Evolutionary conservation across 768 basidiomycete genomes (phyloP), one percentile per base, ranked within the genome.

Genomic region (Atractiella rhizophila): DNA sequence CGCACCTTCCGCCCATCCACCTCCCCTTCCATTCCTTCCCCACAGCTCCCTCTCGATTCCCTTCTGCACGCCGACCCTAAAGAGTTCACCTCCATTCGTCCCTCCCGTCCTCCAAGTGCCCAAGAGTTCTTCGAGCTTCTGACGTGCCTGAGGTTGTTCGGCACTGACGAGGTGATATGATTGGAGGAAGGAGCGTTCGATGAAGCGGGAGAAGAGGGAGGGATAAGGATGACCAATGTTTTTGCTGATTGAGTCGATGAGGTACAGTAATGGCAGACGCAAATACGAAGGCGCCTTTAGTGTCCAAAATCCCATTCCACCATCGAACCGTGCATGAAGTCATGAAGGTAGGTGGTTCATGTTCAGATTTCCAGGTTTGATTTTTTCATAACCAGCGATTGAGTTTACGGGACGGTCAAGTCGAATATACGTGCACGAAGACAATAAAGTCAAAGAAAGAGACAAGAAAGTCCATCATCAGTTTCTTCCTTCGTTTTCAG

Each of bases 101-200:
- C 76, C 74, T 13, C 81, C 83, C 19, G 72, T 76, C 29, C 85
- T 68, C 91, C 91, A 98, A 5, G 91, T 88, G 23, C 79, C 60
- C 12, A 96, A 69, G 74, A 98, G 83, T 59, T 98, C 91, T 56
- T 88, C 82, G 80, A 98, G 86, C 60, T 96, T 96, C n/a, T n/a
- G 57, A 71, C 70, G 15, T 46, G 42, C 4, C 48, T 52, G 9
- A 45, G 16, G 16, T 31, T 16, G 16, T 13, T 60, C 61, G 37
- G 71, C 71, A 55, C 91, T 85, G 49, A 91, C 86, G 51, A 71
- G 67, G 34, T 69, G 66, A 60, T 96, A 94, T 23, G 85, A 74
- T 48, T 79, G 72, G 49, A 91, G 64, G 62, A 85, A 96, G 15
- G 86, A 62, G 18, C 72, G 68, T 42, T 76, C 74, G 46, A 86